Base-by-base conservation (phyloP, 345 rosid genomes). In the Populus euphratica region DNA sequence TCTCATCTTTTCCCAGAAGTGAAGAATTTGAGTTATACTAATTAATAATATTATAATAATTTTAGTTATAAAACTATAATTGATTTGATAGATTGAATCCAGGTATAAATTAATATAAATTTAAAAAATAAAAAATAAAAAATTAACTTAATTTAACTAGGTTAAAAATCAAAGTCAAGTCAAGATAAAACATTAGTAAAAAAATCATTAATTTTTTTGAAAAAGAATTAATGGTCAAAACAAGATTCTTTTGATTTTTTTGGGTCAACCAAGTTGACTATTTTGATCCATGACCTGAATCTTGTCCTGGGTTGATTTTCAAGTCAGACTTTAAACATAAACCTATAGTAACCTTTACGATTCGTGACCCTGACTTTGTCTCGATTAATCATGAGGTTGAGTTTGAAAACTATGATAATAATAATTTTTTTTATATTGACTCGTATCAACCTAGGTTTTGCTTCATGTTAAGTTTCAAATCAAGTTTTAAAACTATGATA, bases 91-190 rank as follows among this genome's bases (percentile, higher is more conserved):
- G 0, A 5, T 5, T 33, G 0, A 33, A 0, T 4, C 0, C 0
- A 0, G 4, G 0, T 33, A 0, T 31, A 2, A 31, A 31, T 0
- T 3, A 31, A 0, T 2, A 0, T 31, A 31, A 0, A 0, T 0
- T 33, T 31, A 0, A 0, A 33, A 3, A 33, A 4, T n/a, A 33
- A 4, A 0, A 33, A 33, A 33, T 0, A 33, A 33, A 33, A 0
- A 0, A 33, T 0, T 3, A 4, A 33, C 5, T 33, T 0, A 0
- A 33, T 5, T 33, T 33, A 0, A 33, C 5, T 4, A 4, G 0
- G 0, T 4, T 0, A 33, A 33, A 33, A 33, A 33, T 0, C 5
- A 5, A 4, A 0, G 0, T 33, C 36, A 33, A 33, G 0, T 0
- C 1, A 5, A 33, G 5, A 33, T 0, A 33, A 33, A 33, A 33